These are phyloP conservation scores for Selenicereus undatus DNA, from an alignment of 148 eudicot species.

Conservation along the genomic window DNA sequence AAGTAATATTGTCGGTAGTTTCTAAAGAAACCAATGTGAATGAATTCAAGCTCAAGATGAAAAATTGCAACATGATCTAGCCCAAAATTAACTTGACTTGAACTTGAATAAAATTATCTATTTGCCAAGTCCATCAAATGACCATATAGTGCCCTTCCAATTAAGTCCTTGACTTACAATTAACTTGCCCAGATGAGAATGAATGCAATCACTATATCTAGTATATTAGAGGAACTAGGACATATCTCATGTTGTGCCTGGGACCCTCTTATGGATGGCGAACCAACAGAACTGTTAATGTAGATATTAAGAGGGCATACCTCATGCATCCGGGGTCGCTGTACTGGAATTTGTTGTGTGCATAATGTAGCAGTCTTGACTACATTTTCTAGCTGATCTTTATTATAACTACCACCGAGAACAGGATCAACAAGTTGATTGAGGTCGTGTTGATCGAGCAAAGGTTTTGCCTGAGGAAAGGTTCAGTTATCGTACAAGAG, in stretches of 20 bases:
- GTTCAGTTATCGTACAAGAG: neutral
- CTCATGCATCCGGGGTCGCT: constrained; percentile 4
- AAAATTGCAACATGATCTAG: neutral
- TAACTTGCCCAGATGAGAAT: neutral
- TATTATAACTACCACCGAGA: neutral
- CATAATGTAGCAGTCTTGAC: neutral
- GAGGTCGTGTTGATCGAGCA: neutral
- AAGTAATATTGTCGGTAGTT: too few species aligned
- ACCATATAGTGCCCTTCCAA: neutral
- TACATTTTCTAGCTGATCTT: neutral
- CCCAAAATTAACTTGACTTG: neutral
- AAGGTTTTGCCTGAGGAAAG: neutral
- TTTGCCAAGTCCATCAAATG: neutral
- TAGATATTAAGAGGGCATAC: neutral
- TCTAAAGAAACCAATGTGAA: neutral
- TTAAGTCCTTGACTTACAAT: too few species aligned
- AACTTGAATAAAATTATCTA: neutral
- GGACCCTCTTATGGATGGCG: neutral
- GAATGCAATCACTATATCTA: neutral
- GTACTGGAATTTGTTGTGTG: neutral
- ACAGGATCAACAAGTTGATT: neutral
- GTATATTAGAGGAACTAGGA: neutral
- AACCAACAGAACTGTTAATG: neutral
- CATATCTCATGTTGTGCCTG: neutral
- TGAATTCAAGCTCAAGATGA: neutral